Conservation (phyloP, 352 stramenopile species). For the Thraustochytrium sp. region DNA sequence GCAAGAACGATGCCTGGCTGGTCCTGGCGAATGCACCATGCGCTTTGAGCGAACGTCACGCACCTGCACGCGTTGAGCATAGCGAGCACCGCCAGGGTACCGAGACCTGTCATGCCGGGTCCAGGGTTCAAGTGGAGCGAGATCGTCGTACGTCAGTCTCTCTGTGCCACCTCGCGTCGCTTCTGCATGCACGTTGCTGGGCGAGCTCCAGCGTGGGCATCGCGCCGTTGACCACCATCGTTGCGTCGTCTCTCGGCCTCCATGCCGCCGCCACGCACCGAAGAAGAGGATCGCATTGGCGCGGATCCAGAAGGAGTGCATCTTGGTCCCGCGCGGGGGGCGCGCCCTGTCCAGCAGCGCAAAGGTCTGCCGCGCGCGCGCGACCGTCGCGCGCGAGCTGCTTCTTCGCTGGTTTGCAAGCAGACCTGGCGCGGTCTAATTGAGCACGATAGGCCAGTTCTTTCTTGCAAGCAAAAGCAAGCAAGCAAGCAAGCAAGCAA, state of each 20-base stretch:
- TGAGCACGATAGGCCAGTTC: too few species aligned
- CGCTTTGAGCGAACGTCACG: background rate
- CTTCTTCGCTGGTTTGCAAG: background rate
- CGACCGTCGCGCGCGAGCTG: background rate
- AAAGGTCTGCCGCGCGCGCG: background rate
- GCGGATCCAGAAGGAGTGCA: slow-evolving; percentile 35
- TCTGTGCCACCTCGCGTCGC: background rate
- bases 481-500: too few species aligned
- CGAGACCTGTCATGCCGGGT: background rate
- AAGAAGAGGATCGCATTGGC: slow-evolving; percentile 39
- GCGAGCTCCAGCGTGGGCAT: background rate
- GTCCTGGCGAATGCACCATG: background rate
- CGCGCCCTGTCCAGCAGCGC: background rate
- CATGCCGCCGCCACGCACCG: background rate
- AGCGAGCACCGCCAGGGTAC: background rate
- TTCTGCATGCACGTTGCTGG: background rate
- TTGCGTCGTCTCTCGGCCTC: background rate
- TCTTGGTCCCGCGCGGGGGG: background rate
- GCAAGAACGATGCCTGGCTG: background rate
- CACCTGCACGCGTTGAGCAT: slow-evolving; percentile 1
- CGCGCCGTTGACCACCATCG: background rate
- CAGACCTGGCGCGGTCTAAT: too few species aligned
- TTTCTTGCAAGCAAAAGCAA: too few species aligned
- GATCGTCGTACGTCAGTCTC: background rate
- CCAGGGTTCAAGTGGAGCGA: background rate